Conservation (phyloP, 768 basidiomycete genomes). For the Russula sp. region DNA sequence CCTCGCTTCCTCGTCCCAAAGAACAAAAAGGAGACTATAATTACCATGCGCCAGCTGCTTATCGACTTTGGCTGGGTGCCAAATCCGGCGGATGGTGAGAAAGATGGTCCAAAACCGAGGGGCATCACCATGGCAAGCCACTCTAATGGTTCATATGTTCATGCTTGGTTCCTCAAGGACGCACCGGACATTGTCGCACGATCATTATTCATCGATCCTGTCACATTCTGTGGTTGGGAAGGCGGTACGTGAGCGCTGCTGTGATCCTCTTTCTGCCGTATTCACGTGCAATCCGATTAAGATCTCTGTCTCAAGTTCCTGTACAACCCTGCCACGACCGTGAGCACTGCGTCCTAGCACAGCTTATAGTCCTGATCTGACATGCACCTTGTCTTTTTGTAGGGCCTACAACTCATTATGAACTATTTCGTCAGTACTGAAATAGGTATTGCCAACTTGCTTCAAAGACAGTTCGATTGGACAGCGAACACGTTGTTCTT, state of each 20-base stretch:
- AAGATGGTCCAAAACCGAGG: slow-evolving; percentile 25
- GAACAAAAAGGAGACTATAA: slow-evolving; percentile 50
- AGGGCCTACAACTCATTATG: slow-evolving; percentile 77
- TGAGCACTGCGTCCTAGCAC: slow-evolving; percentile 29
- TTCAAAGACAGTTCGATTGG: slow-evolving; percentile 84
- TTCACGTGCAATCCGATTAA: slow-evolving; percentile 25
- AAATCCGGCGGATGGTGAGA: slow-evolving; percentile 24
- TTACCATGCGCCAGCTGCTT: slow-evolving; percentile 50
- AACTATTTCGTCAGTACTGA: slow-evolving; percentile 86
- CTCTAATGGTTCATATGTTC: slow-evolving; percentile 81
- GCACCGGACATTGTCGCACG: slow-evolving; percentile 60
- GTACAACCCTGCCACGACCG: slow-evolving; percentile 61
- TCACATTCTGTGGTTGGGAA: slow-evolving; percentile 91
- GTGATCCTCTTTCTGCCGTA: neutral
- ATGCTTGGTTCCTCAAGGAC: slow-evolving; percentile 86
- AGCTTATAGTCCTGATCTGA: slow-evolving; percentile 3
- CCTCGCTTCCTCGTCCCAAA: slow-evolving; percentile 64
- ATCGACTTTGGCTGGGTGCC: slow-evolving; percentile 57
- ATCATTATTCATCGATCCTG: slow-evolving; percentile 88
- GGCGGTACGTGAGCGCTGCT: slow-evolving; percentile 49
- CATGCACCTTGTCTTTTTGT: slow-evolving; percentile 2
- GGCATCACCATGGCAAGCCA: slow-evolving; percentile 81
- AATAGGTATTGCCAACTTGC: slow-evolving; percentile 77
- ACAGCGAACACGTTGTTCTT: slow-evolving; percentile 82
- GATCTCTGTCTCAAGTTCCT: slow-evolving; percentile 91